Base-by-base conservation (phyloP, 495 filamentous ascomycete species). In the Aspergillus steynii region DNA sequence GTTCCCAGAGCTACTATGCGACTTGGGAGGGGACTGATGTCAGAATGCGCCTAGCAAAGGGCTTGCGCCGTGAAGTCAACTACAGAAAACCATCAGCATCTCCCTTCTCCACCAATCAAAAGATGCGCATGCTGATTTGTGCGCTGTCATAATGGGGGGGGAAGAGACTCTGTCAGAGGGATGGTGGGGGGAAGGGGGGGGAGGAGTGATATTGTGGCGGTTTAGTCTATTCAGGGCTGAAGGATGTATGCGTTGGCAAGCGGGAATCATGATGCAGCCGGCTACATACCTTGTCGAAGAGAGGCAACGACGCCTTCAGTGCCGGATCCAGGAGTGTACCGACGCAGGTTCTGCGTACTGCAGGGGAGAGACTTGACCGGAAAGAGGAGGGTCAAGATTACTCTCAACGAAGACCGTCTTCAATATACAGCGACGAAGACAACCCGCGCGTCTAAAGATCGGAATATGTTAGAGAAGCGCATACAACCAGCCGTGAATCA, bases 161-260 rank as follows among this genome's bases (percentile, higher is more conserved):
- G 5, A 34, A 9, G 37, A 42, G 37, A 42, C 37, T 56, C 50
- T 29, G 56, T 53, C 50, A 63, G 60, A 56, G 66, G 58, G 64
- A 69, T 64, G 67, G 66, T 48, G 60, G 53, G 59, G 62, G 52
- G 56, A 47, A 63, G 57, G 54, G 61, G 51, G 55, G 61, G 58
- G 60, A 50, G 50, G 53, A 49, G 62, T 42, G 63, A 65, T 57
- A 65, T 61, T 59, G 63, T 67, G 67, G 69, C 68, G 65, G 67
- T 55, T 72, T 71, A 74, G 70, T 70, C 61, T 66, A 58, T 68
- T 59, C 67, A 68, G 60, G 70, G 62, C 61, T 66, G 65, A 66
- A 60, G 71, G 68, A 78, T 72, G 78, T 76, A 80, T 81, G 78
- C 77, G 78, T 77, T 81, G 78, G 78, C 78, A 81, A 68, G 68